Evolutionary conservation across 129 eudicot genomes (phyloP).

Genomic region (Chrysanthemum lavandulifolium): DNA sequence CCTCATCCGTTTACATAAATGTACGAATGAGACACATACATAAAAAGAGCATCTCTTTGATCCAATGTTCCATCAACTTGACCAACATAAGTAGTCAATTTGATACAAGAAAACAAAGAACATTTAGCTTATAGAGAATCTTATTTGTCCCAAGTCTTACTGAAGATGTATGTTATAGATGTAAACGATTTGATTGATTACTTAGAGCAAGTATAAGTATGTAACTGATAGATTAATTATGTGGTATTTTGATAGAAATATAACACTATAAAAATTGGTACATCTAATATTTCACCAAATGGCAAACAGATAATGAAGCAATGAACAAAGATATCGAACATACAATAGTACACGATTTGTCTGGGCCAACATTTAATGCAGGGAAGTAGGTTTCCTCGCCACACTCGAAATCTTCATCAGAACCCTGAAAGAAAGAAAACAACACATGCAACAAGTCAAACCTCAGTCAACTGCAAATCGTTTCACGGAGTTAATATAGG

Average conservation of each 20-base stretch:
- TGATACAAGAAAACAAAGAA: not conserved
- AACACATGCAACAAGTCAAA: slow-evolving; percentile 9
- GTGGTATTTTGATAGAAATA: not conserved
- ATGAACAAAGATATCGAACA: slow-evolving; percentile 19
- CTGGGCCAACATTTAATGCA: slow-evolving; percentile 58
- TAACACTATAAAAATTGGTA: not conserved
- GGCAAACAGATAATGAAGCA: not conserved
- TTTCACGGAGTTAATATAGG: not conserved
- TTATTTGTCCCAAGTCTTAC: not conserved
- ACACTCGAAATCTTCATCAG: slow-evolving; percentile 47
- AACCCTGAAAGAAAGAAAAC: slow-evolving; percentile 35
- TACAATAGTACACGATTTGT: slow-evolving; percentile 63
- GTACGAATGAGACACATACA: not conserved
- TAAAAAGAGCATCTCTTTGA: not conserved
- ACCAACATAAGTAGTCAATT: slow-evolving; percentile 11
- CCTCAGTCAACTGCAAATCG: not conserved
- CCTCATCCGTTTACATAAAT: not conserved
- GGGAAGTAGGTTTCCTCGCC: slow-evolving; percentile 85
- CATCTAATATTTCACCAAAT: not conserved
- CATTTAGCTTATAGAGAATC: not conserved
- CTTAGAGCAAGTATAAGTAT: not conserved
- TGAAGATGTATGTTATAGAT: not conserved
- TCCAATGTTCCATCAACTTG: not conserved
- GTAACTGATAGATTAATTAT: not conserved
- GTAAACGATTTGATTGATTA: not conserved